Evolutionary conservation across 2,329 filamentous ascomycete genomes (phyloP).

Genomic region (Phyllachora maydis): DNA sequence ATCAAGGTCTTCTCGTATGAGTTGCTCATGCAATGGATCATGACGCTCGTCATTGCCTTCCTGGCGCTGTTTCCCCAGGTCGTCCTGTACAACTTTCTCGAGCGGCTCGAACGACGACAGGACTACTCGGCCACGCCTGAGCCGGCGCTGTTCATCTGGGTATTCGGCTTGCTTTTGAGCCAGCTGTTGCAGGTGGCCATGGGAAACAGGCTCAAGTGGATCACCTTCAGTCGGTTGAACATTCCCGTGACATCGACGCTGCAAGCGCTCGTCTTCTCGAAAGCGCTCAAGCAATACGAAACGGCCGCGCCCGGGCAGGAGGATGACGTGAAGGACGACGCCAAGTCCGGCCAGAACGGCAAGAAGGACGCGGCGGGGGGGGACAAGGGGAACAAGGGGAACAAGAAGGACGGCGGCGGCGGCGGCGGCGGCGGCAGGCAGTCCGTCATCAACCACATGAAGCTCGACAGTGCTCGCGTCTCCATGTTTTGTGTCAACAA

Average conservation of each 20-base stretch:
- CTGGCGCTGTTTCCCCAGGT: conserved; percentile 13
- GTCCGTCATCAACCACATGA: conserved; percentile 15
- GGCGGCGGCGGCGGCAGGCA: conserved; percentile 8
- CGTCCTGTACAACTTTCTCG: conserved; percentile 14
- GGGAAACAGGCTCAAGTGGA: conserved; percentile 11
- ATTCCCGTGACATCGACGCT: conserved; percentile 11
- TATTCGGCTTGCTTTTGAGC: conserved; percentile 10
- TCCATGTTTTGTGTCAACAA: conserved; percentile 12
- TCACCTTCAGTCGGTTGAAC: conserved; percentile 12
- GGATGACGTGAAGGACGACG: too few species aligned
- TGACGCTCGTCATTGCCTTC: conserved; percentile 11
- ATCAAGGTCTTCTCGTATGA: conserved; percentile 8
- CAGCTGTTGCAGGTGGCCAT: conserved; percentile 12
- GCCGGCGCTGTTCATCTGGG: conserved; percentile 12
- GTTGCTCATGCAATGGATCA: conserved; percentile 11
- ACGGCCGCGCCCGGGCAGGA: conserved; percentile 8
- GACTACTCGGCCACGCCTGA: conserved; percentile 4
- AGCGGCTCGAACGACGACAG: conserved; percentile 9
- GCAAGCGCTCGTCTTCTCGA: conserved; percentile 14
- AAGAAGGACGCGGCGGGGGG: conserved; percentile 3
- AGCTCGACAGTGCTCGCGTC: conserved; percentile 12
- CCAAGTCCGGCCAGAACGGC: too few species aligned
- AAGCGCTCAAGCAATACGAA: conserved; percentile 14
- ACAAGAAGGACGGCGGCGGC: conserved; percentile 2
- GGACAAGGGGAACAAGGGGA: conserved; percentile 1